Evolutionary conservation across 2,329 filamentous ascomycete genomes (phyloP), one percentile per base, ranked within the genome.

Genomic region (Fusarium newnesense): DNA sequence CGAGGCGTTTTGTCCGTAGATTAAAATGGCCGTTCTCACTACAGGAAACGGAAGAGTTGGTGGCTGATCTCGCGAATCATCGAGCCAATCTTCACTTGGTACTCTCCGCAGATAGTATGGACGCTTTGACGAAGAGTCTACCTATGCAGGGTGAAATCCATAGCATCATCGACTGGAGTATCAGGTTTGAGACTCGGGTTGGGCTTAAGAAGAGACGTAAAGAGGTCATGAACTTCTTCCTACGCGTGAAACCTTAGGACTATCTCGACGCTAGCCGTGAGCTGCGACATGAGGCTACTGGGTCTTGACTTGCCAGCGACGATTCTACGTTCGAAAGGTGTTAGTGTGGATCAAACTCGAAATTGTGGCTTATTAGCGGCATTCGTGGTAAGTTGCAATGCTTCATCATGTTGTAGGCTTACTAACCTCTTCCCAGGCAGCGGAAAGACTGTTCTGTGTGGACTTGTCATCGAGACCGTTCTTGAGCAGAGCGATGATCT

Each of bases 21-120:
- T 8, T 63, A 13, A 63, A 49, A 49, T 63, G 60, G 60, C 60
- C 43, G 1, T 59, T 59, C 21, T 63, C 36, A 4, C 7, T 63
- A 7, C 34, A 54, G 5, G 52, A 63, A 7, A 59, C 36, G 3
- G 49, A 37, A 9, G n/a, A 63, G 5, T 24, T 59, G 12, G 52
- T 36, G 0, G 15, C 43, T 1, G 43, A 63, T 2, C 36, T 63
- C 1, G 32, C 28, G 1, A 49, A 30, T 24, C 60, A 63, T 12
- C 34, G 53, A 4, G 36, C 60, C 5, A 63, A 43, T 42, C 28
- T 63, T 9, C 28, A 49, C 2, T 42, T 63, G 10, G 36, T 43
- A 1, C 60, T 63, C 11, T 30, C 60, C 5, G 60, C 52, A 1
- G 52, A 63, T 19, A 63, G 43, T 5, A 58, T 62, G 40, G 52